A percentile compares a stretch with the other conserved stretches of the same genome.
These are phyloP conservation scores for Gamarada debralockiae DNA, from an alignment of 495 filamentous ascomycete species.

Conservation along the genomic window DNA sequence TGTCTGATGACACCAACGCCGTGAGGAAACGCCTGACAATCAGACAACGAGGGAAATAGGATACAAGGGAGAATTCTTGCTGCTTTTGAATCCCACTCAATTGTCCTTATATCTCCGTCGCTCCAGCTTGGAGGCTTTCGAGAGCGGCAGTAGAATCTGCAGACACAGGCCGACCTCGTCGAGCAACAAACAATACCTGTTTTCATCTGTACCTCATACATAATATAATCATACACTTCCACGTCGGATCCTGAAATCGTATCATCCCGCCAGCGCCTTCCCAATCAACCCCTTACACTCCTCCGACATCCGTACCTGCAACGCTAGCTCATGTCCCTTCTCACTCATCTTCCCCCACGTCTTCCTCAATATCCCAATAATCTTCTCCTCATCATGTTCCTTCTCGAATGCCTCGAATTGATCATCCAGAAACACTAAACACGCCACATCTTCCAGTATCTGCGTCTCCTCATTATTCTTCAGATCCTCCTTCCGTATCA, in stretches of 20 bases:
- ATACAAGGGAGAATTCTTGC: no score
- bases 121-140: no score
- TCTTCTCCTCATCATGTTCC: constrained; percentile 66
- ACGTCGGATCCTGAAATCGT: not conserved
- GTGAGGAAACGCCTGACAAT: no score
- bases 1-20: no score
- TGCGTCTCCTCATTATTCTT: constrained; percentile 40
- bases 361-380: constrained; percentile 69
- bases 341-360: constrained; percentile 82
- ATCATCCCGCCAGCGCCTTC: constrained; percentile 53
- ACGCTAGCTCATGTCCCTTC: constrained; percentile 60
- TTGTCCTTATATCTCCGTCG: no score
- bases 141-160: no score
- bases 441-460: constrained; percentile 76
- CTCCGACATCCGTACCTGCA: constrained; percentile 60
- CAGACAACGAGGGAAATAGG: no score
- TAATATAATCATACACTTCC: no score
- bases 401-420: constrained; percentile 75
- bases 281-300: constrained; percentile 53
- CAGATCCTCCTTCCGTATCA: constrained; percentile 34
- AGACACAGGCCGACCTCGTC: no score
- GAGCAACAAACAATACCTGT: no score
- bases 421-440: constrained; percentile 81
- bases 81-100: no score
- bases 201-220: no score